Conservation (phyloP, 202 grass and related monocot genomes). For the Alloteropsis angusta region DNA sequence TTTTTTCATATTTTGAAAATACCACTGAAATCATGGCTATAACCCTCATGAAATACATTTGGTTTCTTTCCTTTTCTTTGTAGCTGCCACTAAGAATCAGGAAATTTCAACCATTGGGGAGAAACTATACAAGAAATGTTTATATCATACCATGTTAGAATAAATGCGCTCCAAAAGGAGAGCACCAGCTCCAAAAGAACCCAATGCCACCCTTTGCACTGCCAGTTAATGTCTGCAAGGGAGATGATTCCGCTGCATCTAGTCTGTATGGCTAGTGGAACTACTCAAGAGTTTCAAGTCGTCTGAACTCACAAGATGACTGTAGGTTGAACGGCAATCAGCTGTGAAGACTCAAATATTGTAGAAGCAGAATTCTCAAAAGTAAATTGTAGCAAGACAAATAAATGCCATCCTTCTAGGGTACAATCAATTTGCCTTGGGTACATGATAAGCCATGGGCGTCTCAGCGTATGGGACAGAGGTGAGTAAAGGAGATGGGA, state of each 20-base stretch:
- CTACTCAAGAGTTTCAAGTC: not conserved
- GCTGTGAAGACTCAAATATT: not conserved
- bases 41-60: not conserved
- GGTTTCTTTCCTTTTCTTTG: not conserved
- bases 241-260: not conserved
- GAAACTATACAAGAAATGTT: constrained; percentile 4
- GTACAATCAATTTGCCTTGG: constrained; percentile 4
- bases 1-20: constrained; percentile 10
- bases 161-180: constrained; percentile 96
- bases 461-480: too few relatives aligned
- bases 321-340: not conserved
- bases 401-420: not conserved
- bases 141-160: constrained; percentile 81
- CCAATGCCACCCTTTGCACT: constrained; percentile 73
- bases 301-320: not conserved
- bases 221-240: constrained; percentile 63
- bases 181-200: constrained; percentile 92
- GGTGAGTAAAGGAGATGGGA: too few relatives aligned
- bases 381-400: constrained; percentile 8
- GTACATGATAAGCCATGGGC: too few relatives aligned
- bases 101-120: not conserved
- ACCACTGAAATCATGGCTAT: not conserved
- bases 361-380: not conserved
- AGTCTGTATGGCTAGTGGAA: constrained; percentile 3
- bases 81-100: not conserved